phyloP scores from a whole-genome alignment of 2,329 filamentous ascomycete genomes.

The Fusarium papillatum region DNA sequence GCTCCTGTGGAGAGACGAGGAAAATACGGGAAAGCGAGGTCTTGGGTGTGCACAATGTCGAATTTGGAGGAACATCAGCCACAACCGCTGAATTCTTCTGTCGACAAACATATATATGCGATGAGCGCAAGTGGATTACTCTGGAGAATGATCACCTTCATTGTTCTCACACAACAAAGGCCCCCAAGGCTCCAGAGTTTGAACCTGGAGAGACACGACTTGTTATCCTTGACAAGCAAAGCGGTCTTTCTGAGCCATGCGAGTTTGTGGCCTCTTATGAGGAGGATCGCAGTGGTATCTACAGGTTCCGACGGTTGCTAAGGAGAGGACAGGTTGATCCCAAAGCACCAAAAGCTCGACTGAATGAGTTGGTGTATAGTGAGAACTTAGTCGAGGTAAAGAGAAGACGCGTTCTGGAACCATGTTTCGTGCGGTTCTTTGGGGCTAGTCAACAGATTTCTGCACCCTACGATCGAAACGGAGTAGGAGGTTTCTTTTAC shows the following conservation, averaged over 20 bases:
- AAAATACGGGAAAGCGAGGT: conserved; percentile 69
- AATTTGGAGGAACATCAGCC: conserved; percentile 66
- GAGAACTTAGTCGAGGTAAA: conserved; percentile 56
- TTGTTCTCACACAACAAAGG: conserved; percentile 58
- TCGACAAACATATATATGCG: conserved; percentile 75
- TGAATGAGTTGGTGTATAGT: conserved; percentile 73
- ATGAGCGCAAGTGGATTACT: conserved; percentile 73
- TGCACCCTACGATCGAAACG: conserved; percentile 74
- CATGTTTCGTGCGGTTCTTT: conserved; percentile 73
- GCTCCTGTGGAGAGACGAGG: conserved; percentile 70
- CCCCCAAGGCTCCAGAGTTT: conserved; percentile 50
- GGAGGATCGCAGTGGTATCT: conserved; percentile 34
- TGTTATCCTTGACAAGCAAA: conserved; percentile 46
- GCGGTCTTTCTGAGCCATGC: conserved; percentile 68
- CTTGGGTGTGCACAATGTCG: conserved; percentile 67
- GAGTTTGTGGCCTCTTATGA: conserved; percentile 61
- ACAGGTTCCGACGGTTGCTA: conserved; percentile 64
- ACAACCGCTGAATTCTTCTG: conserved; percentile 72
- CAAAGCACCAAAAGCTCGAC: conserved; percentile 45
- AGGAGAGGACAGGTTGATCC: conserved; percentile 60
- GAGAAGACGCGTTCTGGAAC: conserved; percentile 60
- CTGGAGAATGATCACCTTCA: conserved; percentile 66
- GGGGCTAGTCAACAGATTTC: conserved; percentile 60
- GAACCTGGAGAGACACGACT: conserved; percentile 73
- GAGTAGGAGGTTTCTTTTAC: conserved; percentile 76